Conservation (phyloP, 2,329 filamentous ascomycete species). For the Fusarium redolens region DNA sequence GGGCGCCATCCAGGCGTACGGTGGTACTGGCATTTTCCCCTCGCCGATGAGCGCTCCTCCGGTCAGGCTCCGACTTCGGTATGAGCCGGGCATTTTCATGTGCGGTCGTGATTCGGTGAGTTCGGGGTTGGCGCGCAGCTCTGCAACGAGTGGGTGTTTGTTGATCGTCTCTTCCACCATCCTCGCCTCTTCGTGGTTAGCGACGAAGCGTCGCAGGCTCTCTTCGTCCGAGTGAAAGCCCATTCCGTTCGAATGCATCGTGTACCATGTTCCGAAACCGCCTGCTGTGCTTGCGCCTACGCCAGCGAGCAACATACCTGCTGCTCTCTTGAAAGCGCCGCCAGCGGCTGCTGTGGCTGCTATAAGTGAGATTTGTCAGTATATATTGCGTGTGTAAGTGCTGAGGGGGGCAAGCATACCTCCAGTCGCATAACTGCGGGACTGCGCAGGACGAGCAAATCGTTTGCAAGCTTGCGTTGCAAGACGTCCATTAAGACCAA, state of each 20-base stretch:
- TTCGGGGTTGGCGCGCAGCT: slow-evolving; percentile 73
- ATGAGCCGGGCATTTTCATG: slow-evolving; percentile 80
- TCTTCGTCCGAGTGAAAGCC: slow-evolving; percentile 72
- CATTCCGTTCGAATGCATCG: slow-evolving; percentile 50
- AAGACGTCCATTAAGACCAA: slow-evolving; percentile 42
- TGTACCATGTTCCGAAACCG: slow-evolving; percentile 52
- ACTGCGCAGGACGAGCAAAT: slow-evolving; percentile 28
- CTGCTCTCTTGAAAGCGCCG: slow-evolving; percentile 39
- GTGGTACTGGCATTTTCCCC: slow-evolving; percentile 82
- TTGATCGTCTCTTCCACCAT: slow-evolving; percentile 80
- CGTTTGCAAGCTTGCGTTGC: slow-evolving; percentile 40
- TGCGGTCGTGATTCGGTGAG: slow-evolving; percentile 85
- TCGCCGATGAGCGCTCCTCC: slow-evolving; percentile 81
- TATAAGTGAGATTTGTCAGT: slow-evolving; percentile 23
- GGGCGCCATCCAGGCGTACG: slow-evolving; percentile 79
- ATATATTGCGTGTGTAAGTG: slow-evolving; percentile 12
- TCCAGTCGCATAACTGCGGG: slow-evolving; percentile 44
- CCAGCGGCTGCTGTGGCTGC: slow-evolving; percentile 30
- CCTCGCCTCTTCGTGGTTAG: slow-evolving; percentile 62
- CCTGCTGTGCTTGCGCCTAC: slow-evolving; percentile 48
- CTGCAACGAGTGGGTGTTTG: slow-evolving; percentile 77
- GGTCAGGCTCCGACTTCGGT: slow-evolving; percentile 82
- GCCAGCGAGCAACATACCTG: slow-evolving; percentile 45
- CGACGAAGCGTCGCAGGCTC: slow-evolving; percentile 73
- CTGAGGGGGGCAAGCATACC: slow-evolving; percentile 34